Evolutionary conservation across 441 rosid species (phyloP), one percentile per base, ranked within the genome.

Genomic region (Adansonia gregorii): DNA sequence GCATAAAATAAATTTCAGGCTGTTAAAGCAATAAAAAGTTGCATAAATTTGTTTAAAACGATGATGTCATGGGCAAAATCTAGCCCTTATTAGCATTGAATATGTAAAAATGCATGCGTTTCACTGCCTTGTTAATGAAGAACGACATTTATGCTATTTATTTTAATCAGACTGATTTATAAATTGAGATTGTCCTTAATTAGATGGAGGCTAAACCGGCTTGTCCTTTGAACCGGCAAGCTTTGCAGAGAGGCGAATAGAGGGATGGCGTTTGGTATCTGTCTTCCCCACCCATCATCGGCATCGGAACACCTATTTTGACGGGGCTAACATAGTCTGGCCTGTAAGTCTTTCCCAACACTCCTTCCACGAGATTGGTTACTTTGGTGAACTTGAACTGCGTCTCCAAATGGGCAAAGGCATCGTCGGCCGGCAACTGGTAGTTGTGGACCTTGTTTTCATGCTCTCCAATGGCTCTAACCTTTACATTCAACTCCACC

Each of bases 241-340:
- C 76, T 27, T 76, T 85, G 85, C 97, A 93, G 61, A 82, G 71
- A 78, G 92, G 83, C 20, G 97, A 92, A 75, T 82, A 83, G 12
- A 92, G 83, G 8, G 93, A 87, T 17, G 87, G 83, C 45, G 93
- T 92, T 51, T 86, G 78, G 79, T 93, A 93, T 82, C 84, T 91
- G 85, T 93, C 93, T 80, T 93, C 94, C 12, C 97, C 98, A 7
- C 97, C 98, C 93, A 89, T 90, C 90, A 91, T 86, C n/a, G 94
- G 98, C 98, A 93, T 94, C 0, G 92, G 88, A 58, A 93, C 98
- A 10, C 97, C 97, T 1, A 59, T 79, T 85, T 91, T 94, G 76
- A 88, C 97, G 8, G 91, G 89, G 79, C 97, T 93, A 12, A 88
- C 83, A 22, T 93, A 93, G 17, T 75, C 89, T 1, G 94, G 92